These are phyloP conservation scores for Colletotrichum magnum DNA, from an alignment of 2,329 filamentous ascomycete species.

Conservation along the genomic window DNA sequence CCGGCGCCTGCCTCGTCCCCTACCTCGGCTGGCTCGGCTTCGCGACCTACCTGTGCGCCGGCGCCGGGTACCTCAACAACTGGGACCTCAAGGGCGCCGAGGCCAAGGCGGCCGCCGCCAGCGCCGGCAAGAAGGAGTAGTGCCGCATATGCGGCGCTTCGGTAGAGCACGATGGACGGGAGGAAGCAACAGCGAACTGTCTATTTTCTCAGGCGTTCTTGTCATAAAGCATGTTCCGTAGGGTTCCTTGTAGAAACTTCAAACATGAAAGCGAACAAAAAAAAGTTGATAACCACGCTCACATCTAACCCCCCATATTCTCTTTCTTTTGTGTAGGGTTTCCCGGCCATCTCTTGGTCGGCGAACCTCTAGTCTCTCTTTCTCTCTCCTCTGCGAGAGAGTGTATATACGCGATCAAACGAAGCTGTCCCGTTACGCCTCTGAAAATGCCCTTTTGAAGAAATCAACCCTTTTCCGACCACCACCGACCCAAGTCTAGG, in stretches of 20 bases:
- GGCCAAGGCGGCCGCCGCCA: conserved; percentile 39
- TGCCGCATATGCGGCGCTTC: conserved; percentile 32
- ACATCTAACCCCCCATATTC: neutral
- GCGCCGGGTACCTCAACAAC: conserved; percentile 76
- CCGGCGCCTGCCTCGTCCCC: conserved; percentile 82
- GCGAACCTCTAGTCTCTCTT: neutral
- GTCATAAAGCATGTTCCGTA: conserved; percentile 1
- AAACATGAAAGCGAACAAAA: neutral
- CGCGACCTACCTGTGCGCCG: conserved; percentile 85
- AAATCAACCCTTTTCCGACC: conserved; percentile 2
- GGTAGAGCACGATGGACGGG: neutral
- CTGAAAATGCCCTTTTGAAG: conserved; percentile 23
- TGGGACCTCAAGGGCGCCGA: conserved; percentile 67
- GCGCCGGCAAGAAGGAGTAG: conserved; percentile 42
- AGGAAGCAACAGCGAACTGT: neutral
- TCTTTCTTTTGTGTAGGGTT: neutral
- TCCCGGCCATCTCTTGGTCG: neutral
- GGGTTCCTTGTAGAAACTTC: neutral
- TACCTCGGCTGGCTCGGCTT: conserved; percentile 91
- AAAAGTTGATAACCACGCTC: conserved; percentile 13
- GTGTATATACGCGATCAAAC: conserved; percentile 9
- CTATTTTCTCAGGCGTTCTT: conserved; percentile 8
- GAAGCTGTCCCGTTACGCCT: conserved; percentile 32
- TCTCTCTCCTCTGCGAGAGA: conserved; percentile 1
- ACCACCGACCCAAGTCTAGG: conserved; percentile 34